Conservation (phyloP, 225 moss, liverwort and hornwort species). For the Takakia lepidozioides region DNA sequence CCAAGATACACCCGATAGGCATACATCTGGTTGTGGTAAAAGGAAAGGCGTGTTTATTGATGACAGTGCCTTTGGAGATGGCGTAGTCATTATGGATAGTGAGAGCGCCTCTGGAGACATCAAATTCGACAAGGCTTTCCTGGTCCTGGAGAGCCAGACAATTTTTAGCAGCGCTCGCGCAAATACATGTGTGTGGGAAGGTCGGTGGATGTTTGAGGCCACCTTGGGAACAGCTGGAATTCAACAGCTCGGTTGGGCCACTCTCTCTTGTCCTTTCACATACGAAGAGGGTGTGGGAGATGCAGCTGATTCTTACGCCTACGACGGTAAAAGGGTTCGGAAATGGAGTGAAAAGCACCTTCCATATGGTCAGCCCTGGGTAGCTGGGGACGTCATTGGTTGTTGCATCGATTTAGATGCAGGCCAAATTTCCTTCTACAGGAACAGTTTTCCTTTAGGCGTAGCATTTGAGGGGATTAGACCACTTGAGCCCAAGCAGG, state of each 20-base stretch:
- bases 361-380: slow-evolving; percentile 84
- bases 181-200: slow-evolving; percentile 85
- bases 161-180: slow-evolving; percentile 89
- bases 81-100: slow-evolving; percentile 61
- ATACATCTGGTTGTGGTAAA: not conserved
- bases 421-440: slow-evolving; percentile 56
- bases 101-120: slow-evolving; percentile 58
- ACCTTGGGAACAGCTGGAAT: slow-evolving; percentile 94
- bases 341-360: slow-evolving; percentile 63
- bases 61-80: slow-evolving; percentile 38
- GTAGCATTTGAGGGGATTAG: slow-evolving; percentile 73
- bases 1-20: slow-evolving; percentile 21
- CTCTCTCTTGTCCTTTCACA: slow-evolving; percentile 77
- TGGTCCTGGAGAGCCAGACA: slow-evolving; percentile 80
- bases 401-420: slow-evolving; percentile 89
- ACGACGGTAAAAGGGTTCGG: slow-evolving; percentile 80
- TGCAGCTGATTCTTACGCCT: slow-evolving; percentile 85
- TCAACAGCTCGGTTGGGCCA: slow-evolving; percentile 99
- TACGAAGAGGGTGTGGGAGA: slow-evolving; percentile 90
- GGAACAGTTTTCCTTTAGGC: slow-evolving; percentile 79
- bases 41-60: slow-evolving; percentile 56
- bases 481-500: slow-evolving; percentile 44
- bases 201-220: slow-evolving; percentile 97
- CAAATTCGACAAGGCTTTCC: slow-evolving; percentile 46
- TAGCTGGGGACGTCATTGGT: slow-evolving; percentile 90